Base-by-base conservation (phyloP, 1,284 basidiomycete genomes). In the Ustilago shanxiensis region DNA sequence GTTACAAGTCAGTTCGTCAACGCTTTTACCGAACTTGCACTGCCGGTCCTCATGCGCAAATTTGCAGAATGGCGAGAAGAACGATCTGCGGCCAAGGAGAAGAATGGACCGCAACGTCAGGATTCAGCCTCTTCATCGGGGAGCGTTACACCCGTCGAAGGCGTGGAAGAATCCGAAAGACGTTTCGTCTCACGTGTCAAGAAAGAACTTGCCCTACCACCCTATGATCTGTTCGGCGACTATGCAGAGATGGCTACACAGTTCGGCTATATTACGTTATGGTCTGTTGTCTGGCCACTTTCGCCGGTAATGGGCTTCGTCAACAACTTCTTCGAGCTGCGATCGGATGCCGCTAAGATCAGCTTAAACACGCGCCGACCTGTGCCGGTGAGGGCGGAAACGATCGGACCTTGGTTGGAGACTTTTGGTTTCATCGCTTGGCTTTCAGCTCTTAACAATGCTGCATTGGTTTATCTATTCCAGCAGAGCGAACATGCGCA, bases 311-410 rank as follows among this genome's bases (percentile, higher is more conserved):
- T 86, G 75, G 82, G 79, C 1, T 82, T 84, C 29, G 72, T 86
- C 57, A 95, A 97, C 88, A 96, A 97, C 86, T 90, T 95, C 86
- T 88, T 99, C 78, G 97, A 99, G 87, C 87, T 95, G 9, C 91
- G 95, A 29, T 93, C 92, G 1, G 97, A 99, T 86, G 95, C 96
- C 1, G 92, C 96, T 89, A 99, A 99, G 88, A 93, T 99, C 84
- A 91, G 92, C 8, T 90, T 92, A 16, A 95, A 97, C 83, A 89
- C 91, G 57, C 90, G 94, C 13, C 90, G 95, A 20, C 94, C 96
- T 1, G 89, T 97, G 41, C 95, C 96, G 0, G 87, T 89, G 16
- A 91, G 95, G 10, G 92, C 92, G 13, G 95, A 97, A 83, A 93
- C 92, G 5, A 95, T 98, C 77, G 96, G 96, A 0, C 92, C 95